These are phyloP conservation scores for Cyclotella cryptica DNA, from an alignment of 108 stramenopile genomes.

Conservation along the genomic window DNA sequence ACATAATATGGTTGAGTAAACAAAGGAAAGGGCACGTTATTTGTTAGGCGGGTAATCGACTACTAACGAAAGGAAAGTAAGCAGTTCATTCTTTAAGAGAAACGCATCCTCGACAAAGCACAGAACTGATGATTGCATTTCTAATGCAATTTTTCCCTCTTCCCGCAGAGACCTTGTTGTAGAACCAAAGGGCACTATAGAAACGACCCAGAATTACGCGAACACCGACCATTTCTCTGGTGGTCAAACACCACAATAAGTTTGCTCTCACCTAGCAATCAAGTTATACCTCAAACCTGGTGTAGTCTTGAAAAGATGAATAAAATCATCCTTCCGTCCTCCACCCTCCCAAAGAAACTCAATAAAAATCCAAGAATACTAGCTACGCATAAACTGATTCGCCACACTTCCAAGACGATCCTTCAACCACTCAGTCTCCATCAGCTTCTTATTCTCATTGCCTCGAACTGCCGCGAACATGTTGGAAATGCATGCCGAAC, in stretches of 20 bases:
- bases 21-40: no score
- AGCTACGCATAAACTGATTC: slow-evolving; percentile 68
- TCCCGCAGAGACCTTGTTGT: slow-evolving; percentile 64
- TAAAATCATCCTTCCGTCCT: slow-evolving; percentile 47
- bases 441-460: slow-evolving; percentile 71
- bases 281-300: slow-evolving; percentile 54
- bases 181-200: slow-evolving; percentile 65
- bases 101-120: no score
- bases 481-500: slow-evolving; percentile 64
- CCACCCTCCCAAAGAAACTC: slow-evolving; percentile 56
- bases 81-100: no score
- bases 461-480: slow-evolving; percentile 66
- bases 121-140: no score
- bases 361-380: slow-evolving; percentile 59
- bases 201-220: slow-evolving; percentile 11
- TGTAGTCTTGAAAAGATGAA: slow-evolving; percentile 53
- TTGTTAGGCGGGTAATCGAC: no score
- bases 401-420: slow-evolving; percentile 66
- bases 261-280: slow-evolving; percentile 41
- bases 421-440: slow-evolving; percentile 70
- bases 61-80: no score
- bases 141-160: no score
- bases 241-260: neutral
- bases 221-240: slow-evolving; percentile 1
- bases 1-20: no score